Evolutionary conservation across 1,139 yeast genomes (phyloP), one percentile per base, ranked within the genome.

Genomic region (Hyphopichia burtonii): DNA sequence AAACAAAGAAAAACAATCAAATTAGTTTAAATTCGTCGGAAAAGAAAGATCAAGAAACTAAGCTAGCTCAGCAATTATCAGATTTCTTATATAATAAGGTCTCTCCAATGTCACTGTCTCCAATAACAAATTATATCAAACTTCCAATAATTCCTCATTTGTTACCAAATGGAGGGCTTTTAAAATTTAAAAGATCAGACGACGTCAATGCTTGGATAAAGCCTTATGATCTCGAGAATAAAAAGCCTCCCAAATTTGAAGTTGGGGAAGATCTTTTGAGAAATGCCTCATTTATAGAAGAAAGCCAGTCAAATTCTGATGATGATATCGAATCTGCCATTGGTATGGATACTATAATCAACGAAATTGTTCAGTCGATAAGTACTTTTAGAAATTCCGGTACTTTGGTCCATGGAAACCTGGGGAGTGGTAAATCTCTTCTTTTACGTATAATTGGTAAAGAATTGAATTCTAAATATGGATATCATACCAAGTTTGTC

Each of bases 351-450:
- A 55, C 61, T 2, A 56, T 71, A 1, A 52, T 83, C 6, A 59
- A 59, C 0, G 70, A 70, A n/a, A 57, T 80, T 14, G 55, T 68
- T 1, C 71, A 69, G 11, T 61, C 76, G 1, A 58, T 86, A 10
- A 57, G 68, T 11, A 58, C 74, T 39, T 74, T 83, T 37, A 68
- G 66, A 35, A 70, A 73, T 44, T 52, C 72, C 2, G 89, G 94
- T 2, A 53, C 66, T 1, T 65, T 88, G 41, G 57, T 91, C 0
- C 76, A 81, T 51, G 98, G 98, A 0, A 68, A 82, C 31, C 68
- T 88, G 0, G 97, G 96, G 0, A 76, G 89, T 48, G 98, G 97
- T 1, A 91, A 91, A 58, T 67, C 93, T 0, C 65, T 80, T 2
- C 54, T 84, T 0, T 58, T 82, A 15, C 63, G 69, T 6, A 65